Base-by-base conservation (phyloP, 2,329 filamentous ascomycete genomes). In the Neophaeococcomyces aloes region DNA sequence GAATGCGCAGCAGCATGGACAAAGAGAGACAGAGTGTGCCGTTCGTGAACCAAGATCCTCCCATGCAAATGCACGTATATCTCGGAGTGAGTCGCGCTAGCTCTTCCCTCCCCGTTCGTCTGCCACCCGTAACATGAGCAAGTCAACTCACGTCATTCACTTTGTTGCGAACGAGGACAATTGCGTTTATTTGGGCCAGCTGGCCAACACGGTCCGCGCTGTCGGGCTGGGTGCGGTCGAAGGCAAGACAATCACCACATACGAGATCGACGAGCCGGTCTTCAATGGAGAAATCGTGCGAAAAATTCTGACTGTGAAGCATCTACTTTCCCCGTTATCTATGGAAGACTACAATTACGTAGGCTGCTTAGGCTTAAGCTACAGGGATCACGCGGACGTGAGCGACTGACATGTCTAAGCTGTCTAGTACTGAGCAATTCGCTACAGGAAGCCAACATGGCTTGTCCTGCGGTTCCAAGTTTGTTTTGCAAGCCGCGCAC, bases 321-420 rank as follows among this genome's bases (percentile, higher is more conserved):
- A 49, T 36, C 59, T 50, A 58, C 56, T 33, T 41, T 52, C 49
- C 17, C 51, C 51, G 18, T 46, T 53, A 17, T 47, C 46, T n/a
- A 44, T 25, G 30, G 51, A 51, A 34, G 51, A 53, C 21, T 51
- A 46, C 38, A 53, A 53, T 39, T 53, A 51, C 29, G 65, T 70
- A 36, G 63, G 66, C n/a, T 70, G 67, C 52, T 52, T 70, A 37
- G 67, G 67, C 6, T 59, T 70, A 45, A 71, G 70, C 58, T 68
- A 68, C 51, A 55, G 50, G 35, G 60, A 67, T 49, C 65, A 66
- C 44, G 64, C 63, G 5, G 42, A 44, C 13, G 51, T 53, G 17
- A 6, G 14, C 5, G 7, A 31, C 4, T 6, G 15, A 29, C 14
- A n/a, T n/a, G 27, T 29, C 19, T 15, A 25, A 34, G 10, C 25